A percentile compares a stretch with the other conserved stretches of the same genome.
These are phyloP conservation scores for Oryza longistaminata DNA, from an alignment of 176 grass and related monocot species.

Conservation along the genomic window DNA sequence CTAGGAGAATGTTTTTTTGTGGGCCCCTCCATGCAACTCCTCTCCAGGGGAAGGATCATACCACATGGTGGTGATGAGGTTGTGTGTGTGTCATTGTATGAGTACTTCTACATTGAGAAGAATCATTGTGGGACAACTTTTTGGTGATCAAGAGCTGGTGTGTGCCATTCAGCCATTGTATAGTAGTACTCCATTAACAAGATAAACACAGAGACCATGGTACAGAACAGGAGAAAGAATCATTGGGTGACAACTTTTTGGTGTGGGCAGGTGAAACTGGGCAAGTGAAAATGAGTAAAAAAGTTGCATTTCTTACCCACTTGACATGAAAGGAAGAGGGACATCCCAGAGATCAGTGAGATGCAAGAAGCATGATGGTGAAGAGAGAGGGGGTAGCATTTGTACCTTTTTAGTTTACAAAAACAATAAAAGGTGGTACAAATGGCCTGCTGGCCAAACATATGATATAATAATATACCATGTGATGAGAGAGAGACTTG, in stretches of 20 bases:
- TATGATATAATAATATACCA: slow-evolving; percentile 58
- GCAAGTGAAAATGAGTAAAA: slow-evolving; percentile 35
- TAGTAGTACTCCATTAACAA: background rate
- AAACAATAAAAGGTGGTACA: slow-evolving; percentile 47
- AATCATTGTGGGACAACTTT: background rate
- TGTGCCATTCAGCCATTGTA: background rate
- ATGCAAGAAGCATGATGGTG: slow-evolving; percentile 45
- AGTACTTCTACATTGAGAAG: slow-evolving; percentile 16
- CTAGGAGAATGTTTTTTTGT: slow-evolving; percentile 70
- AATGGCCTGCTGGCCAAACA: slow-evolving; percentile 48
- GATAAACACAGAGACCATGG: slow-evolving; percentile 24
- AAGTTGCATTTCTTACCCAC: slow-evolving; percentile 46
- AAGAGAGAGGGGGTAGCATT: slow-evolving; percentile 9
- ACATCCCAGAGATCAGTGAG: slow-evolving; percentile 19
- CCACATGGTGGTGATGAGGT: slow-evolving; percentile 22
- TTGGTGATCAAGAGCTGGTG: background rate
- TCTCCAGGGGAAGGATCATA: slow-evolving; percentile 8
- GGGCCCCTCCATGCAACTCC: background rate
- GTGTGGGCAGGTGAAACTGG: slow-evolving; percentile 56
- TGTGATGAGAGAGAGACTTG: slow-evolving; percentile 40
- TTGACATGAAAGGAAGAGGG: slow-evolving; percentile 43
- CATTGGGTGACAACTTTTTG: slow-evolving; percentile 51
- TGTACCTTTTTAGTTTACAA: slow-evolving; percentile 44
- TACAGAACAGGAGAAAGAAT: slow-evolving; percentile 49
- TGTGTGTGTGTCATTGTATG: background rate